Conservation (phyloP, 345 rosid genomes). For the Gossypium australe region DNA sequence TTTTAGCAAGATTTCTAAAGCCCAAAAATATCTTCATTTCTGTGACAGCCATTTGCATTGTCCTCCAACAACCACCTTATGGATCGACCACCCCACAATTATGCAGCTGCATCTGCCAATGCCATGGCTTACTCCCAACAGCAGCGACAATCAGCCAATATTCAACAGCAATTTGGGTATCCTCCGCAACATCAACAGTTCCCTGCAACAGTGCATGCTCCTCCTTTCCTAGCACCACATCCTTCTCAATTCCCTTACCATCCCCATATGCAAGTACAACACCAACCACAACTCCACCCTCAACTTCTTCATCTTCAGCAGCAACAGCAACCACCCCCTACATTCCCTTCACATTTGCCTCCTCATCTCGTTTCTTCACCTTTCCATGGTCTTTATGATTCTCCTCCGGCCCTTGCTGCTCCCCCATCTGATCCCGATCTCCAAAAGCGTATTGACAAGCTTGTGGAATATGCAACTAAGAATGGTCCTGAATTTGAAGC, state of each 20-base stretch:
- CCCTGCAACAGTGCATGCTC: slow-evolving; percentile 43
- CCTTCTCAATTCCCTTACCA: slow-evolving; percentile 85
- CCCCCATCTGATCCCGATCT: slow-evolving; percentile 96
- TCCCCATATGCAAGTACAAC: slow-evolving; percentile 54
- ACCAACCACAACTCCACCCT: slow-evolving; percentile 52
- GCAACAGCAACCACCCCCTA: slow-evolving; percentile 39
- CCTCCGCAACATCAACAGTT: slow-evolving; percentile 80
- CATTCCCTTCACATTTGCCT: slow-evolving; percentile 62
- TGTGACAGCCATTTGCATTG: neutral
- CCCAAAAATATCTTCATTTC: neutral
- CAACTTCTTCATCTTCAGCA: slow-evolving; percentile 66
- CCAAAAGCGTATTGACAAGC: slow-evolving; percentile 93
- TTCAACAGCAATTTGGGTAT: slow-evolving; percentile 70
- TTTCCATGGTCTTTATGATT: slow-evolving; percentile 58
- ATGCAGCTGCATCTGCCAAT: slow-evolving; percentile 53
- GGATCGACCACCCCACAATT: slow-evolving; percentile 49
- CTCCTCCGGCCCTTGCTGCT: slow-evolving; percentile 64
- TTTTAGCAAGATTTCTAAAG: neutral
- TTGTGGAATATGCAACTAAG: slow-evolving; percentile 81
- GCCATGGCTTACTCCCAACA: slow-evolving; percentile 78
- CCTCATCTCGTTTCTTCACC: slow-evolving; percentile 65
- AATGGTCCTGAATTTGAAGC: slow-evolving; percentile 97
- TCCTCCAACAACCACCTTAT: slow-evolving; percentile 14
- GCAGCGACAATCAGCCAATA: slow-evolving; percentile 58
- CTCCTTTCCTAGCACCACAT: slow-evolving; percentile 69